Base-by-base conservation (phyloP, 768 basidiomycete species). In the Amanita exitialis region DNA sequence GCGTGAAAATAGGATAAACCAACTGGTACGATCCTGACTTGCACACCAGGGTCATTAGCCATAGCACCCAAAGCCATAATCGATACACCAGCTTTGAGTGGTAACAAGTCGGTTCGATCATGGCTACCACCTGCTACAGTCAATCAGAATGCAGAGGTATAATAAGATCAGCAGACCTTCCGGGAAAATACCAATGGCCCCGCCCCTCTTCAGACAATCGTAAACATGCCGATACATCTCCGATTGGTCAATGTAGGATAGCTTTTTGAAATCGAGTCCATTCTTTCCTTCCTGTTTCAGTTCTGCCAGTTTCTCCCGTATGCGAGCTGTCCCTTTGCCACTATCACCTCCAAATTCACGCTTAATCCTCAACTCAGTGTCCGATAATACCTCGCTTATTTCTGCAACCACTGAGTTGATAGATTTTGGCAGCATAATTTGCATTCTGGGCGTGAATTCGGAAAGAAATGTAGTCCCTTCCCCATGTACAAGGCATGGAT, bases 51-150 rank as follows among this genome's bases (percentile, higher is more conserved):
- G 62, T 97, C 80, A 54, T 87, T 86, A 8, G 90, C 90, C 91
- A 98, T 95, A 4, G 96, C 94, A 21, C 96, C 96, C 7, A 99
- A 76, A 20, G 96, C 94, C 94, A 99, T 98, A 59, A 98, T 79
- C 1, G 93, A 88, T 32, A 98, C 94, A 4, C 96, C 96, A 25
- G 96, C 96, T 69, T 99, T 99, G 36, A 99, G 76, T 2, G 96
- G 96, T 16, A 98, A 79, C 45, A 98, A 77, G 66, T 98, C 93
- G 7, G 90, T 94, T 36, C 96, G 85, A 67, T 99, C 96, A 66
- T 99, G 96, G 53, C 94, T 97, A 51, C 96, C 96, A 58, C 96
- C 94, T 97, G 54, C 46, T 41, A 27, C 18, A n/a, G 25, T 56
- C 23, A 41, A 55, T 35, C 25, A 47, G 37, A 50, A 15, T 35